These are phyloP conservation scores for Saxispiralis lemnorum DNA, from an alignment of 495 filamentous ascomycete genomes.

Conservation along the genomic window DNA sequence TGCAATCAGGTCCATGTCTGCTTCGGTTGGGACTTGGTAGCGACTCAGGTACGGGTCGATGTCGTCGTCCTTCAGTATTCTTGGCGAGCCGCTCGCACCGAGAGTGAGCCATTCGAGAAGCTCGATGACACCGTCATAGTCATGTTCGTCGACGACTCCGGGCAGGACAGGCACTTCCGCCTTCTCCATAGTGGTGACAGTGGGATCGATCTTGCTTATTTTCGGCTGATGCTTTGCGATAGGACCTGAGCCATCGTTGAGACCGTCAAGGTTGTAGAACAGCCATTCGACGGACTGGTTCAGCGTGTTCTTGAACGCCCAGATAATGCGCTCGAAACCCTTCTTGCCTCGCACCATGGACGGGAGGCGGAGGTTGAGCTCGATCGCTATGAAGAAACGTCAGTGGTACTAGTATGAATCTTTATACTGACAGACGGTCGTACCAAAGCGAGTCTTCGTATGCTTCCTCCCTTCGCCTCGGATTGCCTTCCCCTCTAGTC, in stretches of 20 bases:
- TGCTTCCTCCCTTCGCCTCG: conserved; percentile 42
- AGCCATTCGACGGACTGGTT: conserved; percentile 59
- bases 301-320: conserved; percentile 71
- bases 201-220: background rate
- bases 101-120: conserved; percentile 77
- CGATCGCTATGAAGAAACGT: conserved; percentile 41
- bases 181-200: background rate
- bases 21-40: conserved; percentile 46
- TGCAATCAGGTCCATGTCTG: background rate
- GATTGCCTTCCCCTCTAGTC: conserved; percentile 58
- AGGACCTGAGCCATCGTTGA: conserved; percentile 11
- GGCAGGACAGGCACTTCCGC: conserved; percentile 6
- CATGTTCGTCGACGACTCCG: background rate
- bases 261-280: conserved; percentile 45
- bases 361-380: conserved; percentile 59
- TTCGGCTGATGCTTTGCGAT: conserved; percentile 15
- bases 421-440: conserved; percentile 14
- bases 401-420: background rate
- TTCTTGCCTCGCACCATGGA: conserved; percentile 86
- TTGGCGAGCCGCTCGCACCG: conserved; percentile 51
- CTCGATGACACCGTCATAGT: conserved; percentile 31
- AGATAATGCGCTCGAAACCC: conserved; percentile 67
- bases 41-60: conserved; percentile 68
- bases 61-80: conserved; percentile 44
- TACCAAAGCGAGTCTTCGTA: conserved; percentile 41